Base-by-base conservation (phyloP, 768 basidiomycete species). In the Pulveroboletus frians region DNA sequence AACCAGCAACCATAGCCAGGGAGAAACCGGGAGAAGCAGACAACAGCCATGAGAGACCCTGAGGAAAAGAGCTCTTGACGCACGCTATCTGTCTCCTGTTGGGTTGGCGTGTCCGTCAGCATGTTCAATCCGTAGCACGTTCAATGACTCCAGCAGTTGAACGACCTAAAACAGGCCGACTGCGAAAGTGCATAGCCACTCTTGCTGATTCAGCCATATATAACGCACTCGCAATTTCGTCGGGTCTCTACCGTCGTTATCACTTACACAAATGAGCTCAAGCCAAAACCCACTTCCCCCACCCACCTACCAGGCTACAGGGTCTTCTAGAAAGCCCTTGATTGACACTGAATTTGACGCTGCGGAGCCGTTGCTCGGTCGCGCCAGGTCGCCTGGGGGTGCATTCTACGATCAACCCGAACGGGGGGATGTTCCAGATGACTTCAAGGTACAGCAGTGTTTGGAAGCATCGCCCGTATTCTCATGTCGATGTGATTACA, bases 361-460 rank as follows among this genome's bases (percentile, higher is more conserved):
- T 7, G 60, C 63, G 2, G 76, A 85, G 52, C 87, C 85, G 1
- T 69, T 91, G 32, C 73, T 88, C 21, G 75, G 73, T 36, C 59
- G 62, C 21, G 73, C 79, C 46, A 73, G 76, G 50, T 71, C 68
- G 36, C 65, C 72, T 15, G 66, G 66, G 15, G 74, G 75, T 26
- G 83, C 71, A n/a, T 76, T 83, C 56, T 88, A 78, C 55, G 80
- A 92, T 69, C 88, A 92, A 57, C 84, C 90, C 5, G 74, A 70
- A 23, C 72, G 71, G 30, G 88, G 79, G 40, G 91, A 92, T 55
- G 61, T 92, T 40, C 91, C 90, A 0, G 93, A 95, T 60, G 94
- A 96, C 67, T 96, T 96, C 80, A 92, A 94, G 79, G 89, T 89
- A 51, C 20, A 71, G 60, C 30, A 39, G 27, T n/a, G 27, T 30